Evolutionary conservation across 73 alveolate species (phyloP).

Genomic region (Tetrahymena thermophila): DNA sequence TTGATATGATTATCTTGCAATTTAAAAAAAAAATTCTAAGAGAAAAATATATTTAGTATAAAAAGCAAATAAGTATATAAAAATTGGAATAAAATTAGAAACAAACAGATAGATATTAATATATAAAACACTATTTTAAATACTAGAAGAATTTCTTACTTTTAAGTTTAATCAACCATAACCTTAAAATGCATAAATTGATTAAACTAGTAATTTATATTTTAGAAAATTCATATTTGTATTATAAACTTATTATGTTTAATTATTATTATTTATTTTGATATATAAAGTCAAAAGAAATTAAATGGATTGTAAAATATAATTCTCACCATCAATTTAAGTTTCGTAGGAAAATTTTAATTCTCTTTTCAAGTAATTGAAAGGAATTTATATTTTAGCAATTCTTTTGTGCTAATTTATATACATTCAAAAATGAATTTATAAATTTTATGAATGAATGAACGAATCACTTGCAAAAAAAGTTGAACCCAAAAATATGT

Average conservation of each 20-base stretch:
- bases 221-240: background rate
- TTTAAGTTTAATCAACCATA: background rate
- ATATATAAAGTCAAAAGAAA: background rate
- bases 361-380: background rate
- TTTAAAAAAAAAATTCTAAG: no score
- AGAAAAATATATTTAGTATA: no score
- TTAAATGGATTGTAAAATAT: background rate
- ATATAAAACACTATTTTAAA: no score
- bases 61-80: no score
- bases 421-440: background rate
- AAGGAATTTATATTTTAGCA: background rate
- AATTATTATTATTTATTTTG: no score
- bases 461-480: background rate
- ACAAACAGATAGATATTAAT: no score
- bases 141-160: background rate
- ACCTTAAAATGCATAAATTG: background rate
- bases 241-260: background rate
- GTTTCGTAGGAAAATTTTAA: background rate
- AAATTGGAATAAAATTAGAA: no score
- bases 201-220: no score
- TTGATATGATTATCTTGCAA: no score
- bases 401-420: background rate
- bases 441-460: background rate
- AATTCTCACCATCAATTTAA: background rate
- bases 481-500: background rate